Evolutionary conservation across 345 rosid species (phyloP).

Genomic region (Melaleuca quinquenervia): DNA sequence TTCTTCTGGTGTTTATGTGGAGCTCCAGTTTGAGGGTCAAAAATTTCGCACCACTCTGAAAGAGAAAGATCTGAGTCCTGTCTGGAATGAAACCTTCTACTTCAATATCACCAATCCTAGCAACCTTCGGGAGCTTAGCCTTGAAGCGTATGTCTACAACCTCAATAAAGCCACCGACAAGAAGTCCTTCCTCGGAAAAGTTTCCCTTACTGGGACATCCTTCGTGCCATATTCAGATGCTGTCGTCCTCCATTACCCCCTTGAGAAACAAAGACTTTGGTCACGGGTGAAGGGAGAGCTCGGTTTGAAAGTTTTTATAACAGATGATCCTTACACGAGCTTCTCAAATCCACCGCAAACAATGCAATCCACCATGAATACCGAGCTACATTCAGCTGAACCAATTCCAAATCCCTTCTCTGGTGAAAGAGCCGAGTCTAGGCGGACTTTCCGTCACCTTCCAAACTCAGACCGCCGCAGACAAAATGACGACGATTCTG

Average conservation of each 20-base stretch:
- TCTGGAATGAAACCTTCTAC: slow-evolving; percentile 77
- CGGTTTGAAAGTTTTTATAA: slow-evolving; percentile 59
- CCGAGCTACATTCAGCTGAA: slow-evolving; percentile 15
- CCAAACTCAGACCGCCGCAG: slow-evolving; percentile 21
- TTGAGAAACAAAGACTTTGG: slow-evolving; percentile 46
- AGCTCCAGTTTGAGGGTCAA: slow-evolving; percentile 76
- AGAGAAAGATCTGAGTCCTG: slow-evolving; percentile 58
- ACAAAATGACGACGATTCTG: slow-evolving; percentile 9
- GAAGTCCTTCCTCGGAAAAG: slow-evolving; percentile 56
- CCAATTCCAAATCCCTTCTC: slow-evolving; percentile 7
- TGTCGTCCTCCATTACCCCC: slow-evolving; percentile 62
- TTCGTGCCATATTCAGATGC: slow-evolving; percentile 73
- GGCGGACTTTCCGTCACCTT: slow-evolving; percentile 32
- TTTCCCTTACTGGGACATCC: slow-evolving; percentile 63
- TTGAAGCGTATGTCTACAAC: slow-evolving; percentile 54
- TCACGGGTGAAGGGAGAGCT: slow-evolving; percentile 73
- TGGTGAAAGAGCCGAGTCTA: slow-evolving; percentile 11
- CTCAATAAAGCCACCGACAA: slow-evolving; percentile 24
- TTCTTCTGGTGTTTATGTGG: slow-evolving; percentile 52
- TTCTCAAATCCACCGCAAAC: slow-evolving; percentile 37
- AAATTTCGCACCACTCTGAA: slow-evolving; percentile 54
- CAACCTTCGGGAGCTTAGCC: slow-evolving; percentile 36
- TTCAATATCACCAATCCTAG: slow-evolving; percentile 71
- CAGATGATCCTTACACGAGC: slow-evolving; percentile 47
- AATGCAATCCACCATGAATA: slow-evolving; percentile 24